Percentiles rank a stretch among this genome's conserved stretches.
Conservation (phyloP, 179 eudicot species). For the Carnegiea gigantea region DNA sequence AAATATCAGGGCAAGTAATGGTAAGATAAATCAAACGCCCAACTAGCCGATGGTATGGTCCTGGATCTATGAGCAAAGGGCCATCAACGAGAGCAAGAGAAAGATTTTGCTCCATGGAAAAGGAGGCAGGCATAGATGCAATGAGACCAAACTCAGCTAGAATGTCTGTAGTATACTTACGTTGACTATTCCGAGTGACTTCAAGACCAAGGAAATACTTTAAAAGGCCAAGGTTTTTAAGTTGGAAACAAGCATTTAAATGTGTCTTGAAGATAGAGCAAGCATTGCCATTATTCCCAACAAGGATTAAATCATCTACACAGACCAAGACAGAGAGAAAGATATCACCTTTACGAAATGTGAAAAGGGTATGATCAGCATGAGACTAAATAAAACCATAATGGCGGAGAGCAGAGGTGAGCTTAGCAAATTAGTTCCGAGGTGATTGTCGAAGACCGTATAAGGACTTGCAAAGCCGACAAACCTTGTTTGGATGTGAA, state of each 20-base stretch:
- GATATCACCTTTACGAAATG: not conserved
- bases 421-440: not conserved
- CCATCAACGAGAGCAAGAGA: too few relatives aligned
- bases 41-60: too few relatives aligned
- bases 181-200: not conserved
- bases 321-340: not conserved
- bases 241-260: not conserved
- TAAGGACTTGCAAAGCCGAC: not conserved
- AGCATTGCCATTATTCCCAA: not conserved
- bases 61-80: too few relatives aligned
- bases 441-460: not conserved
- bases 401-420: not conserved
- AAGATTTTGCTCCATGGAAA: not conserved
- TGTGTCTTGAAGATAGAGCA: not conserved
- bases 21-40: too few relatives aligned
- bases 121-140: not conserved
- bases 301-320: not conserved
- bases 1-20: too few relatives aligned
- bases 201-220: not conserved
- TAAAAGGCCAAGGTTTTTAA: not conserved
- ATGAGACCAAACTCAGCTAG: not conserved
- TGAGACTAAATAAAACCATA: not conserved
- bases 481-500: not conserved
- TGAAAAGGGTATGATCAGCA: not conserved
- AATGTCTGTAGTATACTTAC: not conserved